phyloP scores from a whole-genome alignment of 78 protist species.

The Acrasis kona region DNA sequence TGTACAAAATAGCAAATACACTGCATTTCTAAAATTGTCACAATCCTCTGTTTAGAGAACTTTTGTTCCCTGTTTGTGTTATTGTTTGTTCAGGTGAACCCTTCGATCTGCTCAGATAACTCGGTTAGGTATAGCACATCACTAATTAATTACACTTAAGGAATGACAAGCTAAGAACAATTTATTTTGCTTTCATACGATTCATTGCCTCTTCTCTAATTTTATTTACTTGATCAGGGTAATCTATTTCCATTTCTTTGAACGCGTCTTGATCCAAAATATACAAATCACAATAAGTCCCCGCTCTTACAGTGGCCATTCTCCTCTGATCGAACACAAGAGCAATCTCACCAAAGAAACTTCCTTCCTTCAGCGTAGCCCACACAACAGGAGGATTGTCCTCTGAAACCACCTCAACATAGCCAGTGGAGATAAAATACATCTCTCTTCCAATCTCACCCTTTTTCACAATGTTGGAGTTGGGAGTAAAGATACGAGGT shows the following conservation, averaged over 20 bases:
- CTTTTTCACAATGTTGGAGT: not conserved
- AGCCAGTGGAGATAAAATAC: conserved; percentile 13
- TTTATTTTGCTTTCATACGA: too few species aligned
- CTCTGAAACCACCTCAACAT: conserved; percentile 5
- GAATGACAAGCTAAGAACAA: too few species aligned
- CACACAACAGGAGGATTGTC: not conserved
- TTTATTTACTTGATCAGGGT: conserved; percentile 3
- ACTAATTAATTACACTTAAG: too few species aligned
- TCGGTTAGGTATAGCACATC: too few species aligned
- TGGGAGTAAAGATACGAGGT: not conserved
- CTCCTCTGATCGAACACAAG: conserved; percentile 7
- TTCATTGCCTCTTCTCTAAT: conserved; percentile 9
- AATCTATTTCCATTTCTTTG: conserved; percentile 10
- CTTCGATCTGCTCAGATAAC: too few species aligned
- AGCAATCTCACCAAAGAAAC: conserved; percentile 21
- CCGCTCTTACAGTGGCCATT: conserved; percentile 10
- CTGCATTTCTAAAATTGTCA: too few species aligned
- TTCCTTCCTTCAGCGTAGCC: conserved; percentile 20
- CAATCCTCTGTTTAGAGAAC: too few species aligned
- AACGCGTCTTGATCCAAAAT: conserved; percentile 6
- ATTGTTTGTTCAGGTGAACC: too few species aligned
- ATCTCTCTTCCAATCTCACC: conserved; percentile 19
- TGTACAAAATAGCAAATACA: too few species aligned
- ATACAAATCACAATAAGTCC: conserved; percentile 19
- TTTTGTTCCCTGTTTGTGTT: too few species aligned